Percentiles rank a stretch among this genome's conserved stretches.
Evolutionary conservation across 805 yeast genomes (phyloP).

Genomic region (Kuraishia cidri): DNA sequence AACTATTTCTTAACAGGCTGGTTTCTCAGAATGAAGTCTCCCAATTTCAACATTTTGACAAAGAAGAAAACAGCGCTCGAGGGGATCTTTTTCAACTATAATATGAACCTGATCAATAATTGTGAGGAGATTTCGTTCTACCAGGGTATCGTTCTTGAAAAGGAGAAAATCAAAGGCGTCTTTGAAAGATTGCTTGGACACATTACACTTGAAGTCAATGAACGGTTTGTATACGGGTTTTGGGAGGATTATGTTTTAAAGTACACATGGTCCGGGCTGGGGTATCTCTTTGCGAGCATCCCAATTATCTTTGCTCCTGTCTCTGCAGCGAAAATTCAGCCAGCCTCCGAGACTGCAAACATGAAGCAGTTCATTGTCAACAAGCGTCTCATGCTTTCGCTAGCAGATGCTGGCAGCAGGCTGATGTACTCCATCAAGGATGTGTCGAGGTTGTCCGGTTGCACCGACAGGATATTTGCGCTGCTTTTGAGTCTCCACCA

Average conservation of each 20-base stretch:
- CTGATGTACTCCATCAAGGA: constrained; percentile 93
- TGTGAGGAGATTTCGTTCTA: constrained; percentile 93
- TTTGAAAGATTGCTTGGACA: constrained; percentile 42
- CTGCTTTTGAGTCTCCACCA: constrained; percentile 72
- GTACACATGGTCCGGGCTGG: constrained; percentile 92
- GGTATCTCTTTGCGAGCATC: constrained; percentile 83
- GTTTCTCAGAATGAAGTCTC: constrained; percentile 64
- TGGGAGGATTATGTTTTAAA: constrained; percentile 82
- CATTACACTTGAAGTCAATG: constrained; percentile 28
- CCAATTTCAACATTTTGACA: constrained; percentile 75
- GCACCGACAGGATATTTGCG: constrained; percentile 77
- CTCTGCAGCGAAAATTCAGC: constrained; percentile 6
- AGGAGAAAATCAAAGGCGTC: constrained; percentile 48
- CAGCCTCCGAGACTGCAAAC: constrained; percentile 37
- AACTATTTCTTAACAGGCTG: constrained; percentile 79
- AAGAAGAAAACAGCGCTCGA: constrained; percentile 70
- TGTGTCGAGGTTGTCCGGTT: constrained; percentile 83
- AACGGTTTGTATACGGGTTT: constrained; percentile 61
- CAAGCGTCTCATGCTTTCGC: constrained; percentile 79
- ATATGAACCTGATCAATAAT: constrained; percentile 75
- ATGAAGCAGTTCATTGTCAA: constrained; percentile 88
- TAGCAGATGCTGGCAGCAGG: constrained; percentile 93
- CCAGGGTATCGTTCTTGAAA: constrained; percentile 80
- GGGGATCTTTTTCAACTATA: constrained; percentile 84
- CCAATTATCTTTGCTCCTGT: constrained; percentile 64